phyloP scores from a whole-genome alignment of 768 basidiomycete genomes.

The Pholiota microspora region DNA sequence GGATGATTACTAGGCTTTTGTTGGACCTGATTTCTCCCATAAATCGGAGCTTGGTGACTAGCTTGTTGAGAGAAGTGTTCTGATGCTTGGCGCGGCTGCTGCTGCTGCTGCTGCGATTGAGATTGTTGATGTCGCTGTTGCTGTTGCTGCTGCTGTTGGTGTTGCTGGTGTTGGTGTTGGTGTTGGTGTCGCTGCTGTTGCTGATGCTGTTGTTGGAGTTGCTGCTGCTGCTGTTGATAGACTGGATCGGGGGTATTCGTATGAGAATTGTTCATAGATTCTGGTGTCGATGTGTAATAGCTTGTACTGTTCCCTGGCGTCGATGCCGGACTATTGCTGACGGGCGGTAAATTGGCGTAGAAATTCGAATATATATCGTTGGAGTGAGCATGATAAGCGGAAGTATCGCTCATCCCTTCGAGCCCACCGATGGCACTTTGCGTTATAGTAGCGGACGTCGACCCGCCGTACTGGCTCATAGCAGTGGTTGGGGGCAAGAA shows the following conservation, averaged over 20 bases:
- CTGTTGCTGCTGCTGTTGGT: not conserved
- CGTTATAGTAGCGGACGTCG: slow-evolving; percentile 21
- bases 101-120: slow-evolving; percentile 2
- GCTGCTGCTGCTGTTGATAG: slow-evolving; percentile 25
- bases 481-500: slow-evolving; percentile 21
- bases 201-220: slow-evolving; percentile 15
- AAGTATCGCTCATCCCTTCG: slow-evolving; percentile 1
- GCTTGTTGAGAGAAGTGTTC: slow-evolving; percentile 5
- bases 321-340: slow-evolving; percentile 17
- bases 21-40: slow-evolving; percentile 1
- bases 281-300: slow-evolving; percentile 22
- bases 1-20: not conserved
- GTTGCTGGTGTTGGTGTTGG: slow-evolving; percentile 6
- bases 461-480: slow-evolving; percentile 21
- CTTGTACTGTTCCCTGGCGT: slow-evolving; percentile 19
- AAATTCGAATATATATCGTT: slow-evolving; percentile 20
- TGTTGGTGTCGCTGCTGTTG: not conserved
- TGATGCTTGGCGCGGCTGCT: not conserved
- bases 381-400: slow-evolving; percentile 10
- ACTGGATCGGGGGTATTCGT: slow-evolving; percentile 26
- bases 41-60: not conserved
- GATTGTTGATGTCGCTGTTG: too few relatives aligned
- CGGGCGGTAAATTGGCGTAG: slow-evolving; percentile 21
- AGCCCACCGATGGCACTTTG: slow-evolving; percentile 17
- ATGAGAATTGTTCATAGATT: slow-evolving; percentile 25